Base-by-base conservation (phyloP, 768 basidiomycete species). In the Dentipellis sp. region DNA sequence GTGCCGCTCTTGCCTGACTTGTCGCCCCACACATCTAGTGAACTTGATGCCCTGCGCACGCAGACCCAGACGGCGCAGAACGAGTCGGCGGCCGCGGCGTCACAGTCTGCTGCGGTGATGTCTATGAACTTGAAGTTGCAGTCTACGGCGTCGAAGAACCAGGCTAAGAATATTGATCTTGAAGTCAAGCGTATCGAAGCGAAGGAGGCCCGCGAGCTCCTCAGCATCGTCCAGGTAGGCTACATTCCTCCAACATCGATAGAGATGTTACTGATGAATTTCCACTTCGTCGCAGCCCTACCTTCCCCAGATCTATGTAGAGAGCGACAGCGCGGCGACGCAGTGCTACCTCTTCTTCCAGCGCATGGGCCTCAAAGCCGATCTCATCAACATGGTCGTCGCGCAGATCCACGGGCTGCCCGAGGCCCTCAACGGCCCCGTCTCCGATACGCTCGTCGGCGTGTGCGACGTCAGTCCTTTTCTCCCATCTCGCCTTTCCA, bases 41-140 rank as follows among this genome's bases (percentile, higher is more conserved):
- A 98, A 62, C 82, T 97, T 52, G 91, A 95, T 51, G 71, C 71
- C 16, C 78, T 98, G 4, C 88, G 93, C 35, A 74, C 85, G 12
- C 86, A 94, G 66, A 92, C 92, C 3, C 88, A 91, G 64, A 86
- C 84, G 0, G 90, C 88, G 1, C 88, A 91, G 62, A 78, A 79
- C 23, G 90, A 94, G 66, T 89, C 89, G 2, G 86, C 88, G 1
- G 82, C 83, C 0, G 88, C 91, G 14, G 86, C 82, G 12, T 89
- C 86, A 1, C 94, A 97, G 64, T 88, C 91, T 0, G 94, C 94
- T 2, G 88, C 90, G 2, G 86, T 97, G 76, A 85, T 98, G 78
- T 92, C 93, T 48, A 75, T 97, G 53, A 98, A 97, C 68, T 79
- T 97, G 68, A 97, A 91, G 68, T 78, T 99, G 5, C 95, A 98